phyloP scores from a whole-genome alignment of 192 early-diverging fungal species.

The Linderina pennispora region DNA sequence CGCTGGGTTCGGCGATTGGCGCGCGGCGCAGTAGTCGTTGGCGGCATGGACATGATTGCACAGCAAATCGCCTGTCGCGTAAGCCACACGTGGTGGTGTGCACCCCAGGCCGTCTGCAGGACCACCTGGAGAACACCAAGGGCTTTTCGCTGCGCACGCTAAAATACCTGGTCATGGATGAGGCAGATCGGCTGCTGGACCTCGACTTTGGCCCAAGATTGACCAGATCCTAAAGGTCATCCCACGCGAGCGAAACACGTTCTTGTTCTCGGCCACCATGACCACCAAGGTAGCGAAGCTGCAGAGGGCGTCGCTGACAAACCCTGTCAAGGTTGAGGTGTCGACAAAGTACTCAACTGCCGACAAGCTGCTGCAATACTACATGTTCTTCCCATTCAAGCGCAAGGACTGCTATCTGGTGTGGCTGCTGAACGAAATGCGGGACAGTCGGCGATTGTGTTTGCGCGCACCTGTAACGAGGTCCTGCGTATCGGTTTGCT shows the following conservation, averaged over 20 bases:
- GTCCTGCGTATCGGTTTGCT: constrained; percentile 80
- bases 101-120: constrained; percentile 92
- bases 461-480: constrained; percentile 83
- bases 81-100: constrained; percentile 93
- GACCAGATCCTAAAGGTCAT: constrained; percentile 90
- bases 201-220: constrained; percentile 96
- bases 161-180: constrained; percentile 93
- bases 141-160: constrained; percentile 88
- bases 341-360: constrained; percentile 96
- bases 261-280: constrained; percentile 97
- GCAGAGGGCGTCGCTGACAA: constrained; percentile 79
- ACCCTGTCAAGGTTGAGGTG: constrained; percentile 95
- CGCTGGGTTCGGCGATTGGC: constrained; percentile 84
- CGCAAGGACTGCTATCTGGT: constrained; percentile 92
- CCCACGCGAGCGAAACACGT: constrained; percentile 87
- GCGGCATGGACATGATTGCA: constrained; percentile 97
- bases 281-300: constrained; percentile 97
- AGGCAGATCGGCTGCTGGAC: constrained; percentile 88
- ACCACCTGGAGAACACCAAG: constrained; percentile 98
- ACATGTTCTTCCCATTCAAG: constrained; percentile 94
- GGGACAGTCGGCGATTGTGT: constrained; percentile 86
- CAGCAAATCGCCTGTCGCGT: constrained; percentile 92
- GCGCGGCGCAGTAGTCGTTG: constrained; percentile 90
- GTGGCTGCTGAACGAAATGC: constrained; percentile 90
- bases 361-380: constrained; percentile 88